Evolutionary conservation across 2,329 filamentous ascomycete genomes (phyloP).

Genomic region (Clonostachys rhizophaga): DNA sequence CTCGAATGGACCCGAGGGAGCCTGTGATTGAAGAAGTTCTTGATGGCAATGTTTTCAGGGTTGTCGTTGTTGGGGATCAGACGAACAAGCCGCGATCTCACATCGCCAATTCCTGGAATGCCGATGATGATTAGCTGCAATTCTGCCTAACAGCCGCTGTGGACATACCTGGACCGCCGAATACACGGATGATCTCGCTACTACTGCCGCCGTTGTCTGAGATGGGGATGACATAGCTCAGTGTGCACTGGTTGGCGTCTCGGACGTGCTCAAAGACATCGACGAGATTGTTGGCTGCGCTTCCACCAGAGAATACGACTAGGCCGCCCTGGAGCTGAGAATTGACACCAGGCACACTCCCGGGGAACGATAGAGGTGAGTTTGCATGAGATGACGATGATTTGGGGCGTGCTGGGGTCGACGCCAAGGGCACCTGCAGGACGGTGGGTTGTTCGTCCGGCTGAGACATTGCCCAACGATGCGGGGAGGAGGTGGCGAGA

Average conservation of each 20-base stretch:
- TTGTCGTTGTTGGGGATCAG: constrained; percentile 67
- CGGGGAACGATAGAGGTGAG: no score
- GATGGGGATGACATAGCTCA: constrained; percentile 90
- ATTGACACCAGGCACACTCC: no score
- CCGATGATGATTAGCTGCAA: constrained; percentile 1
- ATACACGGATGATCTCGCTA: constrained; percentile 88
- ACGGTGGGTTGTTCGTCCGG: no score
- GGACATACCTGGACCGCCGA: constrained; percentile 75
- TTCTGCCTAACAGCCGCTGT: neutral
- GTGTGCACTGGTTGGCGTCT: constrained; percentile 58
- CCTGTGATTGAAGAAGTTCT: constrained; percentile 81
- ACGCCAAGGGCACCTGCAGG: no score
- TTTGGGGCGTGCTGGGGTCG: no score
- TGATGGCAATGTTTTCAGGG: constrained; percentile 69
- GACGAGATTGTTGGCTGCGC: constrained; percentile 89
- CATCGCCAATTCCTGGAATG: constrained; percentile 49
- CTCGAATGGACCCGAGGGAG: constrained; percentile 53
- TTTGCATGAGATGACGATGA: no score
- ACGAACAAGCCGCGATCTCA: constrained; percentile 67
- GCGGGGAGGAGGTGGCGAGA: no score
- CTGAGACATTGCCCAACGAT: no score
- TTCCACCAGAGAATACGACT: constrained; percentile 87
- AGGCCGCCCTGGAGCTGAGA: constrained; percentile 33
- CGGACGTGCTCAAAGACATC: constrained; percentile 75
- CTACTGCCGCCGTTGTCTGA: constrained; percentile 95